A percentile compares a stretch with the other conserved stretches of the same genome.
These are phyloP conservation scores for Quercus parvula DNA, from an alignment of 306 rosid species.

Conservation along the genomic window DNA sequence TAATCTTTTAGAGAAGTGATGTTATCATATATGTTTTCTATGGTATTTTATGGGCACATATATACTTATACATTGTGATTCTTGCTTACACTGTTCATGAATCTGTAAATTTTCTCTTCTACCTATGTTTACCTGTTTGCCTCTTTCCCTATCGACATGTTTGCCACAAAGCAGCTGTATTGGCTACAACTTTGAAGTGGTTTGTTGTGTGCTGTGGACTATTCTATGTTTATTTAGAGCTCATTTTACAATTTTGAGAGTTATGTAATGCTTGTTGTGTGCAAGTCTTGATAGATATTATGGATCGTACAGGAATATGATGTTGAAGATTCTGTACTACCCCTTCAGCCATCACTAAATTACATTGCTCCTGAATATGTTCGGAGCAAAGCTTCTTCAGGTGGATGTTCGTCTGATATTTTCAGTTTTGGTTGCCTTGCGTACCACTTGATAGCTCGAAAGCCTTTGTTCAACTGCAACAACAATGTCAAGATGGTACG, in stretches of 20 bases:
- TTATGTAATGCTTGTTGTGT: slow-evolving; percentile 1
- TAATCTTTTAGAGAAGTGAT: too few species aligned
- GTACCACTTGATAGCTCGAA: slow-evolving; percentile 84
- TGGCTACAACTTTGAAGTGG: too few species aligned
- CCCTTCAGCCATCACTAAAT: slow-evolving; percentile 87
- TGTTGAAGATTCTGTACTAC: slow-evolving; percentile 87
- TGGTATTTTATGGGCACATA: too few species aligned
- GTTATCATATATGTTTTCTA: too few species aligned
- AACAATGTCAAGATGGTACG: slow-evolving; percentile 94
- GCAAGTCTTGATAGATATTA: slow-evolving; percentile 5
- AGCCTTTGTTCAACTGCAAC: slow-evolving; percentile 84
- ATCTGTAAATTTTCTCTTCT: too few species aligned
- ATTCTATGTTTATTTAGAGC: neutral
- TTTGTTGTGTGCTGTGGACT: too few species aligned
- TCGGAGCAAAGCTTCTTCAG: slow-evolving; percentile 50
- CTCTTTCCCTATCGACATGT: too few species aligned
- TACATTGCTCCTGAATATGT: slow-evolving; percentile 97
- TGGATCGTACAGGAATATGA: slow-evolving; percentile 79
- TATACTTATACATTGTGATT: too few species aligned
- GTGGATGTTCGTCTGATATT: slow-evolving; percentile 74
- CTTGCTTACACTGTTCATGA: too few species aligned
- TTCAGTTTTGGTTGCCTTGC: slow-evolving; percentile 98
- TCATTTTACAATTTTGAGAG: neutral
- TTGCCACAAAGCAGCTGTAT: too few species aligned
- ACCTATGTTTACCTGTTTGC: too few species aligned